Evolutionary conservation across 441 rosid species (phyloP), one percentile per base, ranked within the genome.

Genomic region (Viola pubescens): DNA sequence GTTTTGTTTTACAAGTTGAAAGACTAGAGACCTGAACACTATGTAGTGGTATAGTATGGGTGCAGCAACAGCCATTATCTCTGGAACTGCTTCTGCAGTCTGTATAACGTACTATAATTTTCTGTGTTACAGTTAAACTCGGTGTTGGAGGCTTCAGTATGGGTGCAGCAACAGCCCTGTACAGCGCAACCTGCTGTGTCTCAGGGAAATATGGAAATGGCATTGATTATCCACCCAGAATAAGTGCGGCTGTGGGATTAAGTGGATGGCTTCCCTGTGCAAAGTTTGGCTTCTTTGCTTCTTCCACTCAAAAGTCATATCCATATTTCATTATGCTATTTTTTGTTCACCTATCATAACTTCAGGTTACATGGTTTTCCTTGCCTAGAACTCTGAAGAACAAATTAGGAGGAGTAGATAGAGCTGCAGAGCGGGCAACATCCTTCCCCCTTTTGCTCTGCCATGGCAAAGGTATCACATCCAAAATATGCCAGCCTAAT

Each of bases 181-280:
- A 89, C 70, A 83, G 94, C 59, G 96, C 94, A 52, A 79, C 81
- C 49, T 89, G 95, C 82, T 87, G 75, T 68, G 71, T 83, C 51
- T 74, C 64, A 6, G 83, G 89, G 45, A 84, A 89, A 68, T 87
- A 74, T 70, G 88, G 79, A 70, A 81, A 84, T 66, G 89, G 89
- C 72, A 83, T 69, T 60, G 80, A 76, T 3, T 88, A 84, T 71
- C 88, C 88, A 58, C 76, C 86, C 65, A 86, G 79, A 54, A 59
- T 94, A 70, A 79, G 79, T 69, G 81, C 94, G 64, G 82, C 77
- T 60, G 85, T 89, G 26, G 98, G 94, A 74, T 76, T 92, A 71
- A 92, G 98, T 74, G 97, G 98, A 62, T 89, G 98, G 97, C 97
- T 92, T 67, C 98, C 98, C 52, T 86, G 92, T 70, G 68, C 96